Percentiles rank a stretch among this genome's conserved stretches.
Conservation (phyloP, 169 alveolate genomes). For the Eimeria brunetti region DNA sequence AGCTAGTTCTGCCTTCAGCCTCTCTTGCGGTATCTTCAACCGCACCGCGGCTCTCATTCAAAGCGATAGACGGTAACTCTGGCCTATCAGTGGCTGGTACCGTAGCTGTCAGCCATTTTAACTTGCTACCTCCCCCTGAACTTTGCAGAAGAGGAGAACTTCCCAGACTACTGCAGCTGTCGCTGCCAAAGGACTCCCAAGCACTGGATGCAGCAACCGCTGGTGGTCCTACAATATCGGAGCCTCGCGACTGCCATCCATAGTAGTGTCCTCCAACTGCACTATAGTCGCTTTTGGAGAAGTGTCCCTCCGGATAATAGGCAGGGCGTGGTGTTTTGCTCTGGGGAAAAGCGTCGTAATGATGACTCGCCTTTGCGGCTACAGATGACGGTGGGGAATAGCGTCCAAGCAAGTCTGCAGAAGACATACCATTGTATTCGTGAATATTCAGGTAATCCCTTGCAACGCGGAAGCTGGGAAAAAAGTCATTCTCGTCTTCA, state of each 20-base stretch:
- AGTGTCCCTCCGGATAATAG: background rate
- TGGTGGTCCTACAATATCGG: background rate
- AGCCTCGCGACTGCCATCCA: background rate
- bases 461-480: slow-evolving; percentile 33
- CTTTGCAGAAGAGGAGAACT: background rate
- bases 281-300: background rate
- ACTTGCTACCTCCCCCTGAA: background rate
- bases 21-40: background rate
- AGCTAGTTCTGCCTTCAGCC: background rate
- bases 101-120: background rate
- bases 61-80: background rate
- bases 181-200: slow-evolving; percentile 30
- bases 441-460: slow-evolving; percentile 21
- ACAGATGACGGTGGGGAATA: background rate
- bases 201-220: slow-evolving; percentile 12
- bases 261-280: background rate
- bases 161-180: slow-evolving; percentile 19
- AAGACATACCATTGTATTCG: background rate
- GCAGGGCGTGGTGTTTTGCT: background rate
- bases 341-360: background rate
- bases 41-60: background rate
- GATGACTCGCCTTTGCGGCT: background rate
- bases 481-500: background rate
- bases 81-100: background rate
- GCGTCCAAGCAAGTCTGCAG: background rate